Base-by-base conservation (phyloP, 495 filamentous ascomycete species). In the Lentithecium fluviatile region DNA sequence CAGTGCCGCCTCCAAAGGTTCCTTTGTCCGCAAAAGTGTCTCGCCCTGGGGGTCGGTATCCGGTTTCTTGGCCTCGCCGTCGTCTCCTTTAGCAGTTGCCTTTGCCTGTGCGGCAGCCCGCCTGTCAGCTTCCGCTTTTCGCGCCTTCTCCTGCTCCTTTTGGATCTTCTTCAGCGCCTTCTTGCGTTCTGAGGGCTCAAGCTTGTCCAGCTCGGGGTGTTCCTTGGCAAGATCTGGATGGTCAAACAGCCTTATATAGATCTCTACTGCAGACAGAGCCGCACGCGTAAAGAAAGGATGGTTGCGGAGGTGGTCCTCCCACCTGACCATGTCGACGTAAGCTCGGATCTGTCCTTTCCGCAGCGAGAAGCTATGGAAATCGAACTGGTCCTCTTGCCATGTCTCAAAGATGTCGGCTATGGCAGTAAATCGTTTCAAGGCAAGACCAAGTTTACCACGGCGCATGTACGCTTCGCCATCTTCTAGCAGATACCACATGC, bases 381-480 rank as follows among this genome's bases (percentile, higher is more conserved):
- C 94, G 67, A 96, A 97, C 68, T 99, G 94, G 66, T 99, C 94
- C 65, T 99, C 94, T 64, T 95, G 86, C 94, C 94, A 99, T 40
- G 88, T 84, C 26, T 97, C 93, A 66, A 99, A 97, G 57, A 97
- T 91, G 75, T 93, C 90, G 72, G 85, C 87, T 52, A 96, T 82
- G 1, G 87, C 80, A 58, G 88, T 86, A 69, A 94, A 92, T 34
- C 94, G 85, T 77, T 99, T 99, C 42, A 99, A 78, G 2, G 95
- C 92, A 60, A 96, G 81, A 1, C 86, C 89, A 45, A 90, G 75
- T 66, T 91, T 90, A 64, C 84, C 84, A 71, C 92, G 89, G 23
- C 94, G 88, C 52, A 88, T 74, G 71, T 93, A 94, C 0, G 93
- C 83, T 75, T 96, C 89, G 25, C 90, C 94, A 73, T 97, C 95